Percentiles rank a stretch among this genome's conserved stretches.
These are phyloP conservation scores for Chlorella sp. DNA, from an alignment of 139 green algal genomes.

Conservation along the genomic window DNA sequence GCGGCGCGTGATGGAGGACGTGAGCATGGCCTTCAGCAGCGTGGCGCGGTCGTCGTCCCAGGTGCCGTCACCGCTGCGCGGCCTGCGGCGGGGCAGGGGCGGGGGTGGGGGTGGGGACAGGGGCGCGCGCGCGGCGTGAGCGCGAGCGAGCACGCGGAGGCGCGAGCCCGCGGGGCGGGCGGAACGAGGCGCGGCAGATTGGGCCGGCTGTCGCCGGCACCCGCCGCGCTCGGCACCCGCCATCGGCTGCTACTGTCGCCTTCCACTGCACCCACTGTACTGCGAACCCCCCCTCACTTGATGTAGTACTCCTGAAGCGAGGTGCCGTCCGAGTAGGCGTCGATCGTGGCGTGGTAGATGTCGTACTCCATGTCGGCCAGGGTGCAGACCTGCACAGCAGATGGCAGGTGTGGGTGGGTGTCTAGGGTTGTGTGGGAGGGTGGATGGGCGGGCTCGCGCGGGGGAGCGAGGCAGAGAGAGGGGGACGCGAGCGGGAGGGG, in stretches of 20 bases:
- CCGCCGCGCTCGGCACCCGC: no score
- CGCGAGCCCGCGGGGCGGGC: no score
- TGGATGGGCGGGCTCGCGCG: neutral
- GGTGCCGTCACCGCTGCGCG: conserved; percentile 20
- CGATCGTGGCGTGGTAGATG: conserved; percentile 93
- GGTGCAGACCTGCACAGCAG: conserved; percentile 60
- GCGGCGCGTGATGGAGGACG: conserved; percentile 35
- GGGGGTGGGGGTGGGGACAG: neutral
- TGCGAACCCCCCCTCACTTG: neutral
- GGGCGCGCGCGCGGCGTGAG: no score
- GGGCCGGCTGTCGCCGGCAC: no score
- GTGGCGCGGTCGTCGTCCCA: conserved; percentile 54
- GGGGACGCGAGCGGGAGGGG: no score
- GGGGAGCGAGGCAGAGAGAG: no score
- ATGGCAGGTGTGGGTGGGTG: neutral
- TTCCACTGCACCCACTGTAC: conserved; percentile 7
- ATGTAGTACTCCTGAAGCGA: conserved; percentile 80
- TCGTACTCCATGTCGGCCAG: conserved; percentile 94
- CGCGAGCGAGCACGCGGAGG: no score
- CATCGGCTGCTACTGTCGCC: no score
- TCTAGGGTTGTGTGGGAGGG: neutral
- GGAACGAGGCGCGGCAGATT: no score
- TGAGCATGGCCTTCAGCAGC: conserved; percentile 75
- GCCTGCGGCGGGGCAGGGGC: conserved; percentile 9
- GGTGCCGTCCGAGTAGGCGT: conserved; percentile 40